Evolutionary conservation across 768 basidiomycete species (phyloP).

Genomic region (Tephrocybe rancida): DNA sequence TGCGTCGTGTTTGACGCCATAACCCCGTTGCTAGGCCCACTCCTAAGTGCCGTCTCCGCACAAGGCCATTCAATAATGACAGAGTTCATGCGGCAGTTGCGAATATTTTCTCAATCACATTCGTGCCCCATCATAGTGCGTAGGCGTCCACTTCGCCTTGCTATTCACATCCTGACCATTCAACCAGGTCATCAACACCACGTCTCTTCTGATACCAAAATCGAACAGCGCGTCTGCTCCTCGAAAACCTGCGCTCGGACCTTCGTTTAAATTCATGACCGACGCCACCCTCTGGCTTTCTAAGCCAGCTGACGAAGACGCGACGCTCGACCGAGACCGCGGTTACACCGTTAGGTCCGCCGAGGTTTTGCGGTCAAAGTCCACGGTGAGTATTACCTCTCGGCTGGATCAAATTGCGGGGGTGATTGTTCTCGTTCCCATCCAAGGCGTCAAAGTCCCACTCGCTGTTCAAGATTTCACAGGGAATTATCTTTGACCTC

Average conservation of each 20-base stretch:
- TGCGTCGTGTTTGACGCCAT: conserved; percentile 68
- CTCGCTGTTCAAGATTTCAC: conserved; percentile 41
- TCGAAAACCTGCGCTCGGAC: conserved; percentile 74
- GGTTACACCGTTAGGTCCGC: conserved; percentile 30
- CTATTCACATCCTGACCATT: not conserved
- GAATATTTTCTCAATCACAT: conserved; percentile 45
- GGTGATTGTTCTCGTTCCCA: conserved; percentile 8
- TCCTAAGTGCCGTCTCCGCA: conserved; percentile 65
- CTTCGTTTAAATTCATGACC: conserved; percentile 72
- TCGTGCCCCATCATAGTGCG: conserved; percentile 58
- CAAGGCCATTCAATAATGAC: conserved; percentile 80
- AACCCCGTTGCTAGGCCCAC: conserved; percentile 63
- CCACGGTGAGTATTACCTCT: conserved; percentile 29
- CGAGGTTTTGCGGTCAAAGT: conserved; percentile 46
- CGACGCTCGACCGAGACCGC: conserved; percentile 18
- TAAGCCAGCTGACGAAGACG: conserved; percentile 16
- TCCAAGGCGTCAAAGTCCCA: conserved; percentile 37
- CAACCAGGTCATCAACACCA: conserved; percentile 62
- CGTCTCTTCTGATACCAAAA: conserved; percentile 32
- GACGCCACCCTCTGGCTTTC: conserved; percentile 79
- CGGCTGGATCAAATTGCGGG: not conserved
- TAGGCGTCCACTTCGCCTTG: conserved; percentile 15
- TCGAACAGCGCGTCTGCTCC: conserved; percentile 22
- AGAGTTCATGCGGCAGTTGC: conserved; percentile 67
- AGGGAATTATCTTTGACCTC: conserved; percentile 22